A percentile compares a stretch with the other conserved stretches of the same genome.
phyloP scores from a whole-genome alignment of 164 flowering plant species.

The Vitis labrusca region DNA sequence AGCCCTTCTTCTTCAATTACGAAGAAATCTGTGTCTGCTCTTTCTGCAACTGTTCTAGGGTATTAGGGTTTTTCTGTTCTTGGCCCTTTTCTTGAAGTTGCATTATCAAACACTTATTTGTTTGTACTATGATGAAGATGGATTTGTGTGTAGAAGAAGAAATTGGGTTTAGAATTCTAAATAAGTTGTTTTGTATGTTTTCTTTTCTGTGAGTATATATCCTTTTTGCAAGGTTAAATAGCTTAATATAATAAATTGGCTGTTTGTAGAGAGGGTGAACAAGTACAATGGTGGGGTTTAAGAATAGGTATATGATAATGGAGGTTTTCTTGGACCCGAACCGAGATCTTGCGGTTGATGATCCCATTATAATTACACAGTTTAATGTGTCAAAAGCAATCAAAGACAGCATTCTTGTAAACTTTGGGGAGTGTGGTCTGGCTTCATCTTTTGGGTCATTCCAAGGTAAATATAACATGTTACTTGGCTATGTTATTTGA shows the following conservation, averaged over 20 bases:
- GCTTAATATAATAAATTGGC: not conserved
- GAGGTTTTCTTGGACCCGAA: conserved; percentile 79
- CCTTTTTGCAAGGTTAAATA: not conserved
- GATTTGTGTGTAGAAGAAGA: no score
- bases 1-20: no score
- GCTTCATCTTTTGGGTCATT: conserved; percentile 74
- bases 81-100: no score
- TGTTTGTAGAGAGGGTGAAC: conserved; percentile 6
- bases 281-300: conserved; percentile 70
- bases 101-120: no score
- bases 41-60: no score
- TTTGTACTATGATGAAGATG: no score
- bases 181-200: not conserved
- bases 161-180: not conserved
- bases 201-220: not conserved
- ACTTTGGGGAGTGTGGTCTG: conserved; percentile 95
- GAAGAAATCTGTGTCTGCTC: no score
- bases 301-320: conserved; percentile 86
- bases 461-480: conserved; percentile 41
- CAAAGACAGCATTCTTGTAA: conserved; percentile 68
- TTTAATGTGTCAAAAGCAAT: conserved; percentile 71
- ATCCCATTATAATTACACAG: conserved; percentile 62
- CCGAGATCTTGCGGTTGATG: conserved; percentile 44
- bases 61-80: no score
- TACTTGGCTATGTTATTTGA: not conserved